phyloP scores from a whole-genome alignment of 257 asterid species.

The Capsicum rhomboideum region DNA sequence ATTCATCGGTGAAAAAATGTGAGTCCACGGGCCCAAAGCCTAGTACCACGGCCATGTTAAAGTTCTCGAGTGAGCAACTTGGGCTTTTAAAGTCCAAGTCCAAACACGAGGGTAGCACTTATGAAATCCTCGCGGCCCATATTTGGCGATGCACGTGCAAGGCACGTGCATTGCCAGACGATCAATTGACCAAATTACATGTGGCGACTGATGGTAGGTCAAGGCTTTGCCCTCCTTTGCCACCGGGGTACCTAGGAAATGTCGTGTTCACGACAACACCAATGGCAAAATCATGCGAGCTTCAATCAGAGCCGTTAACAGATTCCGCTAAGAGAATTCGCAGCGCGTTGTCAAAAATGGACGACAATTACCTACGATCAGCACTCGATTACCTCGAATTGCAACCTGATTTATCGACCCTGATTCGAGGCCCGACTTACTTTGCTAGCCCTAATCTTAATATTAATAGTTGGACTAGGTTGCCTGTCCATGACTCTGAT shows the following conservation, averaged over 20 bases:
- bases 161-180: constrained; percentile 46
- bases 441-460: constrained; percentile 69
- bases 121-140: constrained; percentile 69
- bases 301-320: constrained; percentile 30
- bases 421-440: constrained; percentile 41
- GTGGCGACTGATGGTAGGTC: constrained; percentile 66
- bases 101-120: constrained; percentile 38
- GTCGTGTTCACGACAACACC: constrained; percentile 58
- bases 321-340: constrained; percentile 40
- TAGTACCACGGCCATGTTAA: constrained; percentile 17
- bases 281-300: constrained; percentile 25
- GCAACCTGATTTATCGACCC: constrained; percentile 47
- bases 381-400: constrained; percentile 48
- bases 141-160: constrained; percentile 69
- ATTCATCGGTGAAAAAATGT: not conserved
- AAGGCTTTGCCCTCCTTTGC: constrained; percentile 49
- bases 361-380: constrained; percentile 36
- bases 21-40: not conserved
- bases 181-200: constrained; percentile 50
- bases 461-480: constrained; percentile 67
- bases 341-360: constrained; percentile 41
- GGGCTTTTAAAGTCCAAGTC: constrained; percentile 12
- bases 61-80: constrained; percentile 16
- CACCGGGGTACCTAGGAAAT: constrained; percentile 60
- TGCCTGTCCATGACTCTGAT: constrained; percentile 65